Conservation (phyloP, 1,284 basidiomycete genomes). For the Cutaneotrichosporon daszewskae region DNA sequence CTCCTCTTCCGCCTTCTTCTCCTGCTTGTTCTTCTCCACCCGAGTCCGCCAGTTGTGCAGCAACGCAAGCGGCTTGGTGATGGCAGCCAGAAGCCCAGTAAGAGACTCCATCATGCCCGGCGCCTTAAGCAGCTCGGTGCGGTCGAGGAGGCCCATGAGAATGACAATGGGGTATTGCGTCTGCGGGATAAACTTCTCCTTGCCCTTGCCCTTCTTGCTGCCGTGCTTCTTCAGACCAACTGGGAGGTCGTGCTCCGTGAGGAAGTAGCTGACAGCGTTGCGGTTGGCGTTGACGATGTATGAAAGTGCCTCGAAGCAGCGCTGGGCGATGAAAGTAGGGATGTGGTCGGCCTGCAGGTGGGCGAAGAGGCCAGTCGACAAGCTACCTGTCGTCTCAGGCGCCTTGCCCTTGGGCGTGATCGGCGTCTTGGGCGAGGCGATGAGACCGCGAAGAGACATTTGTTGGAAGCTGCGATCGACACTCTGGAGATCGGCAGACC, state of each 20-base stretch:
- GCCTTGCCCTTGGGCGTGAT: conserved; percentile 57
- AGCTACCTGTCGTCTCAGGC: conserved; percentile 53
- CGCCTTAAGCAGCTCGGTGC: conserved; percentile 73
- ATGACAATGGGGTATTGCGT: conserved; percentile 86
- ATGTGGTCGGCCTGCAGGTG: conserved; percentile 73
- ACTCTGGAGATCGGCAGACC: conserved; percentile 81
- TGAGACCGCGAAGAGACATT: conserved; percentile 65
- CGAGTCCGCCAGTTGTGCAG: conserved; percentile 8
- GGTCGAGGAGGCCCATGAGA: conserved; percentile 76
- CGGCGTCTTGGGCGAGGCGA: conserved; percentile 60
- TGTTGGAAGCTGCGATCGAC: conserved; percentile 93
- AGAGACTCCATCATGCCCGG: conserved; percentile 87
- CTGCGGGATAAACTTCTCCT: conserved; percentile 73
- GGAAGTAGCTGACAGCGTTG: conserved; percentile 79
- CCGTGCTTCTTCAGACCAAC: conserved; percentile 62
- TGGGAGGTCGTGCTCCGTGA: conserved; percentile 85
- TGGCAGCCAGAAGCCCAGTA: conserved; percentile 72
- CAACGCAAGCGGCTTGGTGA: conserved; percentile 69
- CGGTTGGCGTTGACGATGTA: conserved; percentile 81
- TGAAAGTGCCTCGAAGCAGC: conserved; percentile 80
- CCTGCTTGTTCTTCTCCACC: conserved; percentile 3
- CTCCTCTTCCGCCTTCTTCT: conserved; percentile 1
- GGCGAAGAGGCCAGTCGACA: conserved; percentile 57
- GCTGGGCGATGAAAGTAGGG: conserved; percentile 84
- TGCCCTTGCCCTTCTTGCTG: conserved; percentile 84